Percentiles rank a stretch among this genome's conserved stretches.
These are phyloP conservation scores for Prunus padus DNA, from an alignment of 306 rosid species.

Conservation along the genomic window DNA sequence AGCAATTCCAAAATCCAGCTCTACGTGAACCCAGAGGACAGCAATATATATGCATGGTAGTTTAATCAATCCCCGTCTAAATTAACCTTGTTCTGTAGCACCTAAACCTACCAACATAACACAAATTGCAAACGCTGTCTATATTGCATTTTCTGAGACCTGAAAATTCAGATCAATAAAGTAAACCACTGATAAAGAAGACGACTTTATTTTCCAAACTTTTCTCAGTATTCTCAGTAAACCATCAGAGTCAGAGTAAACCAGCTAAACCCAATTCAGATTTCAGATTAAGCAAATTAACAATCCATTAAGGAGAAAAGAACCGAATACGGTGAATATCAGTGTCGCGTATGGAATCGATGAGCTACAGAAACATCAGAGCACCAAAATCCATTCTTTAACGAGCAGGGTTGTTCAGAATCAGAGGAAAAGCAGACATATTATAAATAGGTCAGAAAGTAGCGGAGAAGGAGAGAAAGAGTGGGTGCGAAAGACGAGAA, in stretches of 20 bases:
- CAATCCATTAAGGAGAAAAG: neutral
- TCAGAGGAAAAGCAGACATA: neutral
- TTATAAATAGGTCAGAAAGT: no score
- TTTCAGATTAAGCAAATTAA: neutral
- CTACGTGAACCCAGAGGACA: neutral
- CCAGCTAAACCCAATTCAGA: neutral
- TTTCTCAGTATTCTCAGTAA: neutral
- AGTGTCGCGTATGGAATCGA: neutral
- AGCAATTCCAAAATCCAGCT: constrained; percentile 1
- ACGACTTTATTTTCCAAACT: neutral
- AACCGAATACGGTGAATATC: neutral
- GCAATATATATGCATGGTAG: constrained; percentile 1
- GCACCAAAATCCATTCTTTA: neutral
- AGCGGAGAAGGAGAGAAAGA: neutral
- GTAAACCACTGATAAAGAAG: neutral
- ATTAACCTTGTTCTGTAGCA: neutral
- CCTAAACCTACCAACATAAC: neutral
- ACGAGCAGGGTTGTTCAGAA: neutral
- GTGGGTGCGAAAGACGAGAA: no score
- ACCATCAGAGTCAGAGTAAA: neutral
- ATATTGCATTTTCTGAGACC: neutral
- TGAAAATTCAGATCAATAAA: neutral
- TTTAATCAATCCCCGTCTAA: neutral
- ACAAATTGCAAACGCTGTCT: neutral
- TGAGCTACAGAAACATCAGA: neutral